Evolutionary conservation across 2,329 filamentous ascomycete genomes (phyloP).

Genomic region (Aspergillus pseudoglaucus): DNA sequence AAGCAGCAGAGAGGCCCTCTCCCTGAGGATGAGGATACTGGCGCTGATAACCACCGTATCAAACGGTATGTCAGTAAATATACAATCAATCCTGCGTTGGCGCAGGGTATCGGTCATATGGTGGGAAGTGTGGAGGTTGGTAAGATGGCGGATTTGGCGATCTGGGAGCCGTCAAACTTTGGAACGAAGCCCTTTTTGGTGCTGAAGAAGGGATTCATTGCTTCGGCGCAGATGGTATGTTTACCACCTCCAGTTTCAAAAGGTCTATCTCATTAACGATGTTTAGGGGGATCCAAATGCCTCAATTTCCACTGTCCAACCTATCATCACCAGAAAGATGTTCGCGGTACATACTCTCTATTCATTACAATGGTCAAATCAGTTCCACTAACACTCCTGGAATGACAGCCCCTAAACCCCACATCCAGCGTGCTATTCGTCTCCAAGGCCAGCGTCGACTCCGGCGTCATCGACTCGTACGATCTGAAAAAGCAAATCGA

Average conservation of each 20-base stretch:
- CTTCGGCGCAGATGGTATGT: slow-evolving; percentile 72
- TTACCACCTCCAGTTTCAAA: no score
- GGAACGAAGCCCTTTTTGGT: slow-evolving; percentile 73
- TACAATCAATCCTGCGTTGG: slow-evolving; percentile 80
- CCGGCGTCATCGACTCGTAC: slow-evolving; percentile 59
- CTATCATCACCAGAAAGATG: slow-evolving; percentile 73
- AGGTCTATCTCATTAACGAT: no score
- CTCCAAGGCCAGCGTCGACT: slow-evolving; percentile 58
- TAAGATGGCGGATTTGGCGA: slow-evolving; percentile 75
- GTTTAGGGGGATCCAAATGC: slow-evolving; percentile 60
- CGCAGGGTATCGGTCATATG: slow-evolving; percentile 77
- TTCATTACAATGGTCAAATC: neutral
- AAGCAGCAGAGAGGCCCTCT: slow-evolving; percentile 70
- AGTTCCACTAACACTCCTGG: neutral
- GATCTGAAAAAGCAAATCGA: slow-evolving; percentile 68
- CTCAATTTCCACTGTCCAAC: slow-evolving; percentile 77
- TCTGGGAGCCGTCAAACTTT: slow-evolving; percentile 79
- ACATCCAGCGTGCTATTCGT: slow-evolving; percentile 70
- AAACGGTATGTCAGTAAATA: slow-evolving; percentile 89
- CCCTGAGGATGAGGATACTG: slow-evolving; percentile 68
- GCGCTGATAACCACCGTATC: slow-evolving; percentile 77
- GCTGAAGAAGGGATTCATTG: slow-evolving; percentile 76
- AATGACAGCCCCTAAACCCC: slow-evolving; percentile 53
- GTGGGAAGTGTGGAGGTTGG: slow-evolving; percentile 77
- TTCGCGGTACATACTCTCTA: slow-evolving; percentile 49